Evolutionary conservation across 768 basidiomycete species (phyloP), one percentile per base, ranked within the genome.

Genomic region (Pulveroboletus sp.): DNA sequence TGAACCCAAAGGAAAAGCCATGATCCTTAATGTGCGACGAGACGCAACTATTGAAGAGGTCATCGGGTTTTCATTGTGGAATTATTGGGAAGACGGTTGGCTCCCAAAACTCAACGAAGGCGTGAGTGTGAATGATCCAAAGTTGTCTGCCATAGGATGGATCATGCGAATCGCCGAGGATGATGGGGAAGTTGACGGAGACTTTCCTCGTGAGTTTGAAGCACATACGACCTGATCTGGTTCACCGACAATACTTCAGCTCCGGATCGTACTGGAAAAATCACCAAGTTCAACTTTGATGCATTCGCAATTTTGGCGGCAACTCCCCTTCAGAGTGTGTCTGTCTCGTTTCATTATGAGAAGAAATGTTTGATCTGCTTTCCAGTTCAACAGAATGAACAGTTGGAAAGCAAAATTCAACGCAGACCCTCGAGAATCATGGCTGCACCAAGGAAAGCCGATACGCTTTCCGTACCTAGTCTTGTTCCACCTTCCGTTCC

Each of bases 131-230:
- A 78, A 81, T 26, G 85, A 89, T 54, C 76, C 79, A 31, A 82
- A 77, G 59, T 71, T 91, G 42, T 86, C 83, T 39, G 87, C 90
- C 0, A 75, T 89, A 4, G 93, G 91, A 1, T 99, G 96, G 95
- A 84, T 91, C 35, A 66, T 99, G 70, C 75, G 92, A 51, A 93
- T 98, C 47, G 89, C 93, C 1, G 96, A 99, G 60, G 90, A 93
- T 39, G 94, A 98, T 65, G 96, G 96, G 14, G 95, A 97, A 67
- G 92, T 98, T 1, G 96, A 99, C 64, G 96, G 97, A 65, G 96
- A 99, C 71, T 98, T 94, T 63, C 96, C 95, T 21, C 89, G 94
- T 95, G 66, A 59, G 89, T 76, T 14, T 31, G 6, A n/a, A 32
- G 1, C 26, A 17, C 14, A 10, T 13, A 21, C n/a, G 6, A 13